Base-by-base conservation (phyloP, 1,139 yeast species). In the Pichia sp. region DNA sequence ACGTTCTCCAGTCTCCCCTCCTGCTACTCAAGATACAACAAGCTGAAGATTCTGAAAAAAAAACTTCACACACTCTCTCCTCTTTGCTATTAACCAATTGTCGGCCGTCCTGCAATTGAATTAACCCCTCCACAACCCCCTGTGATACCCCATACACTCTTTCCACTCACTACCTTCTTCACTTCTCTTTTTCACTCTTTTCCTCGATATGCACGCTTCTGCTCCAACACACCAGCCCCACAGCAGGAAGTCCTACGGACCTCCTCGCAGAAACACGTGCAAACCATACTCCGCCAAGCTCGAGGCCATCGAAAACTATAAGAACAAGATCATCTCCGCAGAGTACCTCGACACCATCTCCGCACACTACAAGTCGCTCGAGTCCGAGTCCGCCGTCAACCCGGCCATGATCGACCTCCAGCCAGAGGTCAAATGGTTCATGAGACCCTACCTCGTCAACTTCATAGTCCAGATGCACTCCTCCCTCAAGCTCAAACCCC, bases 401-500 rank as follows among this genome's bases (percentile, higher is more conserved):
- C 80, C 85, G 4, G 67, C 83, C 48, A 85, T 90, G 90, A 88
- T 92, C 59, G 95, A 87, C 63, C 74, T 85, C 54, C 99, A 93
- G 70, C 97, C 97, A 0, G 97, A 93, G 70, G 80, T 92, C 55
- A 85, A 85, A 64, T 90, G 97, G 96, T 84, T 78, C 66, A 90
- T 92, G 96, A 80, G 98, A 62, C 96, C 97, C 1, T 87, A 82
- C 64, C 76, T 92, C 52, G 77, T 93, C 52, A 97, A 90, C 68
- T 90, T 89, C 66, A 72, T 90, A 51, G 75, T 90, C 52, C 96
- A 90, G 69, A 77, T 90, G 61, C 98, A 93, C 67, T 75, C 84
- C 10, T 82, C 90, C 52, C 80, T 92, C 64, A 84, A 80, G 58
- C 76, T 93, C 55, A 86, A 85, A 55, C 84, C 90, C 2, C 85